Base-by-base conservation (phyloP, 495 filamentous ascomycete genomes). In the Penicillium arizonense region DNA sequence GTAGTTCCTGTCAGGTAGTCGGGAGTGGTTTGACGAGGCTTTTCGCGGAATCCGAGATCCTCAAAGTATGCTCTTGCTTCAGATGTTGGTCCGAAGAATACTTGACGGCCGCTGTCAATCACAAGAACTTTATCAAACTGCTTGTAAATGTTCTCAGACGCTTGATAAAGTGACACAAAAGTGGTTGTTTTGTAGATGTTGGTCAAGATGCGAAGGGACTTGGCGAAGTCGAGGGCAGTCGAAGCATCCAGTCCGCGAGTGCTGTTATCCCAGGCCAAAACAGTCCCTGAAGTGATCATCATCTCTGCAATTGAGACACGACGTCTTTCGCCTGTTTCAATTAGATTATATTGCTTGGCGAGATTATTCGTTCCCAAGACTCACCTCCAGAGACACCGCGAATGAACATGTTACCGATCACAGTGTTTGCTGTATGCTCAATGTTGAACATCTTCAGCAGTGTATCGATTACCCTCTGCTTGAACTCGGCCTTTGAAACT, bases 391-490 rank as follows among this genome's bases (percentile, higher is more conserved):
- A 89, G n/a, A 95, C 81, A 56, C 91, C 91, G 13, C 90, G 87
- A 44, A 93, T 78, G 60, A 88, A 90, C 6, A 82, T 80, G 53
- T 90, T 88, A 4, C 91, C 91, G 23, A 96, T 88, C 23, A 90
- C 83, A 0, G 91, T 96, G 57, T 89, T 81, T 23, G 80, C 77
- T 1, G 89, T 93, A 60, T 95, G 89, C 59, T 89, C 83, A 38
- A 95, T 93, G 53, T 90, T 90, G 75, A 95, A 93, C 83, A 92
- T 91, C 53, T 85, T 87, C 35, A 93, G 71, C n/a, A 94, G 71
- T 62, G 86, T 77, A 13, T 81, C 76, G 40, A 88, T 80, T 18
- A 90, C 82, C 54, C 80, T 81, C 33, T 87, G 79, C 64, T 89
- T 88, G 72, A 89, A 90, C 40, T 86, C 82, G 1, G 75, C 68